Evolutionary conservation across 1,284 basidiomycete species (phyloP), one percentile per base, ranked within the genome.

Genomic region (Marasmius tenuissimus): DNA sequence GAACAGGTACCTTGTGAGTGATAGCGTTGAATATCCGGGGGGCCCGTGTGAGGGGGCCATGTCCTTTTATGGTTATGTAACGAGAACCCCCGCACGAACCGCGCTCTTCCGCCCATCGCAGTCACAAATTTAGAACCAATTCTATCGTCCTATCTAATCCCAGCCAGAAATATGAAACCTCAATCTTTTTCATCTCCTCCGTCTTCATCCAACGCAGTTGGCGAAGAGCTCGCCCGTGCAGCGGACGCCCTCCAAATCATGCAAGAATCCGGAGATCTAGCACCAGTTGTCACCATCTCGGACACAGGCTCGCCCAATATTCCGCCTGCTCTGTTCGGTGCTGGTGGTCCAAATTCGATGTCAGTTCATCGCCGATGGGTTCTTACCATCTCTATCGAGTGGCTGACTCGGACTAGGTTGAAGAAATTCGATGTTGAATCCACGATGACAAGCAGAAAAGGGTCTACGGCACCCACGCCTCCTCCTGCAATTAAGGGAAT

Each of bases 401-500:
- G 35, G 27, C 48, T 33, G 49, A 37, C 48, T 38, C 35, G 20
- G 11, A 39, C 16, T 54, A 93, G 91, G 85, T 74, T 93, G 68
- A 93, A 91, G 77, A 81, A 82, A 67, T 93, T 93, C 67, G 92
- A 93, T 71, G 45, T 47, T 20, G 81, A 91, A 71, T 91, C 89
- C 35, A 81, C 85, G 56, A 81, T 85, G 37, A 80, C 84, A 12
- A 91, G 89, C 66, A 79, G 87, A 63, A 84, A 83, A 62, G 82
- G 81, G 47, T 92, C 90, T 45, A 83, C 85, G 64, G 83, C 89
- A 2, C 81, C 86, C 14, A 91, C 91, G 1, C 91, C 91, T 11
- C 91, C 92, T 1, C 81, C 81, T 61, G 86, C 91, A 5, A 91
- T 93, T 0, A 89, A 90, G 62, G 91, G 92, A 10, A 93, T 93